A percentile compares a stretch with the other conserved stretches of the same genome.
Conservation (phyloP, 2,329 filamentous ascomycete genomes). For the Paracoccidioides brasiliensis region DNA sequence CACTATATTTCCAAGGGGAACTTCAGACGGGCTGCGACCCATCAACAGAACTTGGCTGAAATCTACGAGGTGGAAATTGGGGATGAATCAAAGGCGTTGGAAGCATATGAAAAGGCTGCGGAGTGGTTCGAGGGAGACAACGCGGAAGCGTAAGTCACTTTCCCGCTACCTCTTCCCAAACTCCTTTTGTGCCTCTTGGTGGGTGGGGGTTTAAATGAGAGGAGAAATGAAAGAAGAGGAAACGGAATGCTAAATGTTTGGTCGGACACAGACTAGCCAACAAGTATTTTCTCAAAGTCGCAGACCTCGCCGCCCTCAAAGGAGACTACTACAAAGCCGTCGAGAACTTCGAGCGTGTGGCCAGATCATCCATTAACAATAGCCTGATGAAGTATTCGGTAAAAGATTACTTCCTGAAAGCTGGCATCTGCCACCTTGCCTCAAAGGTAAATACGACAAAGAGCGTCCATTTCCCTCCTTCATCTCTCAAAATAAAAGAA, state of each 20-base stretch:
- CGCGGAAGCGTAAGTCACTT: constrained; percentile 55
- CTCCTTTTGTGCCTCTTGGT: too few relatives aligned
- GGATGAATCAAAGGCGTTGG: constrained; percentile 64
- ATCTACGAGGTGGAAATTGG: constrained; percentile 71
- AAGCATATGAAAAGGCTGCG: constrained; percentile 73
- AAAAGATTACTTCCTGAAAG: constrained; percentile 92
- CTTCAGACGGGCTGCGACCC: constrained; percentile 76
- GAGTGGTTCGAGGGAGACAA: constrained; percentile 83
- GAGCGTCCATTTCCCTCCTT: neutral
- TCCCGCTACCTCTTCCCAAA: neutral
- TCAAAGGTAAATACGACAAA: constrained; percentile 31
- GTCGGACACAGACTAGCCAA: constrained; percentile 56
- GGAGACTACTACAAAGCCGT: constrained; percentile 76
- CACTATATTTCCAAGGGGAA: constrained; percentile 85
- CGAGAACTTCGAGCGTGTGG: constrained; percentile 71
- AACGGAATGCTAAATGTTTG: neutral
- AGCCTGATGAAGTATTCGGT: constrained; percentile 89
- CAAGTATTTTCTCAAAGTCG: constrained; percentile 86
- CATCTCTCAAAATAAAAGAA: neutral
- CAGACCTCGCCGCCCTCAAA: constrained; percentile 70
- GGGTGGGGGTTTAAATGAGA: too few relatives aligned
- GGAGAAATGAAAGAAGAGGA: neutral
- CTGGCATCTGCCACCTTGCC: constrained; percentile 76
- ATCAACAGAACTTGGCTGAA: constrained; percentile 81
- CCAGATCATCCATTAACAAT: constrained; percentile 65